A percentile compares a stretch with the other conserved stretches of the same genome.
These are phyloP conservation scores for Suillus tomentosus DNA, from an alignment of 768 basidiomycete genomes.

Conservation along the genomic window DNA sequence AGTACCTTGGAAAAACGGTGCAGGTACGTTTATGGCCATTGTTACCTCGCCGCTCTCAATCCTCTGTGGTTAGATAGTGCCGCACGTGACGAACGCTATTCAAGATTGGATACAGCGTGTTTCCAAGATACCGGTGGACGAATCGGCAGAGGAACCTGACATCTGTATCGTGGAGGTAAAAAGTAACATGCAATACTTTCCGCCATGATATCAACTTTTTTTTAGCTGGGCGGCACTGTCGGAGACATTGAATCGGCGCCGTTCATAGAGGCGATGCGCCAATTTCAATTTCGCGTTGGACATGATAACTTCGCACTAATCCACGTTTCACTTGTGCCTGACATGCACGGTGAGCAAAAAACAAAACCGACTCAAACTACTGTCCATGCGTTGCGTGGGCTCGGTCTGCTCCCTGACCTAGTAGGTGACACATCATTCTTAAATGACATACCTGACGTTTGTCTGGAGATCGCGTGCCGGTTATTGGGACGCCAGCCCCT, in stretches of 20 bases:
- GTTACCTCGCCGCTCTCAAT: conserved; percentile 14
- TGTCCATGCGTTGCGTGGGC: conserved; percentile 88
- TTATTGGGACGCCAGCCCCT: conserved; percentile 78
- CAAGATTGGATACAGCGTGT: conserved; percentile 99
- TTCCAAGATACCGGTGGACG: conserved; percentile 91
- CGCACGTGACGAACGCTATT: conserved; percentile 94
- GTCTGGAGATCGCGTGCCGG: conserved; percentile 85
- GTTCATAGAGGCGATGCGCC: conserved; percentile 98
- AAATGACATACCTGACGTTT: conserved; percentile 5
- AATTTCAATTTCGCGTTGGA: conserved; percentile 98
- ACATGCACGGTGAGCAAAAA: conserved; percentile 98
- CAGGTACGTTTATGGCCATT: conserved; percentile 55
- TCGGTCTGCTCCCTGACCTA: conserved; percentile 91
- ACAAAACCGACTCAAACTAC: conserved; percentile 99
- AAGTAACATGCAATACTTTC: conserved; percentile 2
- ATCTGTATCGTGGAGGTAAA: conserved; percentile 96
- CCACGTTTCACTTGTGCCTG: conserved; percentile 97
- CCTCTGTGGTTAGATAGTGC: conserved; percentile 67
- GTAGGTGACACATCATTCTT: conserved; percentile 42
- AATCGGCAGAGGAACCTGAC: conserved; percentile 90
- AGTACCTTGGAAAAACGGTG: conserved; percentile 96
- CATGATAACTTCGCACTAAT: conserved; percentile 95
- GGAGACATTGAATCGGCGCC: conserved; percentile 99
- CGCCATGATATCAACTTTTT: conserved; percentile 8
- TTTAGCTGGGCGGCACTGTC: conserved; percentile 95